A percentile compares a stretch with the other conserved stretches of the same genome.
These are phyloP conservation scores for Cladosporium sp. DNA, from an alignment of 2,329 filamentous ascomycete genomes.

Conservation along the genomic window DNA sequence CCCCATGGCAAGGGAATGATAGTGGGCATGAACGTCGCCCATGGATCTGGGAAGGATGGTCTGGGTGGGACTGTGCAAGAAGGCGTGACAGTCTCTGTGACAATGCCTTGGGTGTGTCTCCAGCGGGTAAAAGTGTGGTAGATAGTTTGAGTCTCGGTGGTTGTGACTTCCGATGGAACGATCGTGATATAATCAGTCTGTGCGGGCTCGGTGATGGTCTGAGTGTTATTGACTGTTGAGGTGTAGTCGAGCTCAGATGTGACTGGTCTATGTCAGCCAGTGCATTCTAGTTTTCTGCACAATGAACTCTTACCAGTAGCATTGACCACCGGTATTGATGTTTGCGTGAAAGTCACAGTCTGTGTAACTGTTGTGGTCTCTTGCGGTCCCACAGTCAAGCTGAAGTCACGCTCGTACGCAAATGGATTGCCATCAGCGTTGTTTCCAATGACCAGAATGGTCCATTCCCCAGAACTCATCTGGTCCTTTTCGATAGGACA, in stretches of 20 bases:
- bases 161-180: constrained; percentile 18
- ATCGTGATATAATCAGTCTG: constrained; percentile 22
- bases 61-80: constrained; percentile 42
- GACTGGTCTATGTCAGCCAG: constrained; percentile 3
- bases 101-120: constrained; percentile 27
- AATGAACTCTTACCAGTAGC: constrained; percentile 12
- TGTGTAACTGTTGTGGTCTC: constrained; percentile 26
- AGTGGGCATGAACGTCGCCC: constrained; percentile 41
- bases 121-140: constrained; percentile 39
- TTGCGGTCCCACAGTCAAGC: constrained; percentile 23
- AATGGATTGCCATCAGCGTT: constrained; percentile 28
- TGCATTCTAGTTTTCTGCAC: too few relatives aligned
- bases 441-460: constrained; percentile 26
- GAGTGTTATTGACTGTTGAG: constrained; percentile 22
- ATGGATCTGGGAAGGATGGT: constrained; percentile 39
- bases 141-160: constrained; percentile 32
- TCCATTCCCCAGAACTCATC: constrained; percentile 27
- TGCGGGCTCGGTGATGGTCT: constrained; percentile 20
- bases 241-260: constrained; percentile 24
- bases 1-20: constrained; percentile 29
- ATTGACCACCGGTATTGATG: constrained; percentile 20
- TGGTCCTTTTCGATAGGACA: constrained; percentile 27
- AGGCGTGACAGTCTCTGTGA: constrained; percentile 40
- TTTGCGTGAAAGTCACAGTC: constrained; percentile 26
- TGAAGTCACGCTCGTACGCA: constrained; percentile 26